phyloP scores from a whole-genome alignment of 2,329 filamentous ascomycete genomes.

The Clarireedia paspali region DNA sequence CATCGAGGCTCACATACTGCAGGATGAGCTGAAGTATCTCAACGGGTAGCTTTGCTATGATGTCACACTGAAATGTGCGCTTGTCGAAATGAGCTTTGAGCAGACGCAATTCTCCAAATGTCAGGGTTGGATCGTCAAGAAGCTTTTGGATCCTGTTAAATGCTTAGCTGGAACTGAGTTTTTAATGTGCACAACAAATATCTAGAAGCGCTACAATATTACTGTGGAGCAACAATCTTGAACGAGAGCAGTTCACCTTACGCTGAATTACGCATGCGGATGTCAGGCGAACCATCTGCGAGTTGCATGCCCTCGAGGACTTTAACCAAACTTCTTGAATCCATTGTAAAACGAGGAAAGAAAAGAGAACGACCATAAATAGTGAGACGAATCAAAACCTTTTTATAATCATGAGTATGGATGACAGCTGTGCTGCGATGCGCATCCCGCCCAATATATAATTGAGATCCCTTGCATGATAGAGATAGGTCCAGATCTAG shows the following conservation, averaged over 20 bases:
- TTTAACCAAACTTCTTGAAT: background rate
- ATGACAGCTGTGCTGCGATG: no score
- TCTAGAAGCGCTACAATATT: background rate
- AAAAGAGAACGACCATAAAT: background rate
- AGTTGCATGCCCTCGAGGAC: background rate
- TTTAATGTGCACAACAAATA: background rate
- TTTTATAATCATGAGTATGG: background rate
- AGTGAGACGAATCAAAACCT: background rate
- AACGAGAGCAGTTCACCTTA: background rate
- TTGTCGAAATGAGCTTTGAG: background rate
- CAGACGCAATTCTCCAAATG: background rate
- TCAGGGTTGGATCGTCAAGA: background rate
- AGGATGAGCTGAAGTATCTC: slow-evolving; percentile 18
- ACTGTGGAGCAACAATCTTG: background rate
- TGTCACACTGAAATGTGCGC: slow-evolving; percentile 5
- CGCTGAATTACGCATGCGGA: slow-evolving; percentile 1
- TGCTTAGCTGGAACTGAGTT: background rate
- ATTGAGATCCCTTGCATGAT: no score
- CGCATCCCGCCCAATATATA: no score
- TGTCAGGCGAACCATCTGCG: slow-evolving; percentile 2
- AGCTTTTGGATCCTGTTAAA: background rate
- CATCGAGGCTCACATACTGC: slow-evolving; percentile 19
- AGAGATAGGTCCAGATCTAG: no score
- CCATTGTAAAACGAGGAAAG: background rate
- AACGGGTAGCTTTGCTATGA: slow-evolving; percentile 12